Conservation (phyloP, 2,329 filamentous ascomycete genomes). For the Penicillium sp. region DNA sequence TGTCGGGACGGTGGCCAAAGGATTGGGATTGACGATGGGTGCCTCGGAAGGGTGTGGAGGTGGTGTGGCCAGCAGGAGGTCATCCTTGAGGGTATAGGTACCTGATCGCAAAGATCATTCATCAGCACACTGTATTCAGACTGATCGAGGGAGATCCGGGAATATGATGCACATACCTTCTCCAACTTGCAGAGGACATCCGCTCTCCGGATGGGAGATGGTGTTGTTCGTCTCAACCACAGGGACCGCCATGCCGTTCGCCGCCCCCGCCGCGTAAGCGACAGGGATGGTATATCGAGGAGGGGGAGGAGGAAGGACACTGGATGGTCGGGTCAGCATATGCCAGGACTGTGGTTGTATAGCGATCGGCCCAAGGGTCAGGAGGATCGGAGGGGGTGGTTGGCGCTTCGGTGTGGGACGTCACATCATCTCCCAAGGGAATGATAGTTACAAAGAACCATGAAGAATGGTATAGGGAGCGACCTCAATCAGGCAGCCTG, state of each 20-base stretch:
- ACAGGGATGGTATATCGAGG: conserved; percentile 78
- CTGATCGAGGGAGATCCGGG: neutral
- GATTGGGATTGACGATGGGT: conserved; percentile 84
- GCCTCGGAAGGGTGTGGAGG: conserved; percentile 95
- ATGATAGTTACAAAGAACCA: neutral
- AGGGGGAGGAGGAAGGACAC: conserved; percentile 82
- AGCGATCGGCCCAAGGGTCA: neutral
- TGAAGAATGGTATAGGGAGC: neutral
- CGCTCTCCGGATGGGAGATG: conserved; percentile 77
- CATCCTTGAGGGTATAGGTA: conserved; percentile 87
- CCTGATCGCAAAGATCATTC: conserved; percentile 56
- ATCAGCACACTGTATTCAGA: conserved; percentile 19
- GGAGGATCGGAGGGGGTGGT: neutral
- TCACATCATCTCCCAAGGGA: neutral
- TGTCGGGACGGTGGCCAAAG: conserved; percentile 80
- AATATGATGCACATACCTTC: conserved; percentile 67
- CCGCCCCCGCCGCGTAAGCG: conserved; percentile 73
- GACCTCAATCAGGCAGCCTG: neutral
- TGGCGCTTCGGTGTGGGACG: neutral
- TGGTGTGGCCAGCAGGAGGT: conserved; percentile 88
- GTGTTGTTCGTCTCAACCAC: conserved; percentile 95
- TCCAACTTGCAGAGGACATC: conserved; percentile 88
- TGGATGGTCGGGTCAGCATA: conserved; percentile 38
- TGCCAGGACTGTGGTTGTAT: neutral
- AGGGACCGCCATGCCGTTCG: conserved; percentile 69